Evolutionary conservation across 139 green algal species (phyloP), one percentile per base, ranked within the genome.

Genomic region (Eudorina sp.): DNA sequence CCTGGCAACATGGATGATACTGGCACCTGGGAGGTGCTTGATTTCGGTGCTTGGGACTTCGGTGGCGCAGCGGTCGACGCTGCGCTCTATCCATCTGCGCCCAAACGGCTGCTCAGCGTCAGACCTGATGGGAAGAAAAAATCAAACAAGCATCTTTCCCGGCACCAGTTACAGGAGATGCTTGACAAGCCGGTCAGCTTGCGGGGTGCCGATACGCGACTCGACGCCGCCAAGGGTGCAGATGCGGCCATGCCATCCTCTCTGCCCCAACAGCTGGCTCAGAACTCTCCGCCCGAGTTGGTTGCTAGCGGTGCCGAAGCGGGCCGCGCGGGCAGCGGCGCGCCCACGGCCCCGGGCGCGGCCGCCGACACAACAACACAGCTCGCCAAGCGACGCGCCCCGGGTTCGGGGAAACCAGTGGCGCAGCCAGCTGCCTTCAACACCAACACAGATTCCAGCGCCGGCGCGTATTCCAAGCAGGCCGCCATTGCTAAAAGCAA

Each of bases 81-180:
- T 36, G 73, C 4, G 27, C 46, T 55, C 25, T 81, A 81, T 48
- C 73, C 73, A 4, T 23, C 45, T 64, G 73, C 73, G 21, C 73
- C 73, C 5, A 81, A 81, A 27, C 43, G 73, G 43, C 73, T 81
- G 2, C 23, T 81, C 9, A 81, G 45, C n/a, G 43, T 43, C 0
- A 62, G 73, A 23, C 43, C 73, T 27, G 73, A 81, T 64, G 73
- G 73, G 29, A 81, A 81, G 45, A 81, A 81, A 8, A 81, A 81
- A 43, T 62, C 73, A 43, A 81, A 81, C 43, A 81, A 81, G 41
- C 0, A 43, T 9, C 29, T 81, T 8, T 62, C 73, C 6, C 43
- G 64, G 14, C 73, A 81, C 25, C 45, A 81, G 27, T 45, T 81
- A 2, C 45, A 62, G 25, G 73, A 83, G 48, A 48, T 83, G 4